Conservation (phyloP, 148 eudicot genomes). For the Nepenthes gracilis region DNA sequence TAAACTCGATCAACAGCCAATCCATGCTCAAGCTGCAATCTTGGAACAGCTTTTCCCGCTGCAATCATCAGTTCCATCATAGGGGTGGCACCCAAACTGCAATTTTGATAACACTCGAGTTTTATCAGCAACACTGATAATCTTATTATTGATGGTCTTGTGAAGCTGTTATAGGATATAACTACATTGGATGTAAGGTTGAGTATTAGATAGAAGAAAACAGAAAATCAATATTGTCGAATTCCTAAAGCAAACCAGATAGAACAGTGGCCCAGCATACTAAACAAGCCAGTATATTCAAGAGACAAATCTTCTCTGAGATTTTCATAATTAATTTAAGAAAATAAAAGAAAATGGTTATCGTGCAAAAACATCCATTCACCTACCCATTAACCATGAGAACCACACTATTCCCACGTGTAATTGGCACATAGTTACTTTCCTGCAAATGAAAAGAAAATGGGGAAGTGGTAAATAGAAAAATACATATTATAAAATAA, state of each 20-base stretch:
- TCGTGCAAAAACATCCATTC: neutral
- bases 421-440: conserved; percentile 73
- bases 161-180: too few species aligned
- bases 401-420: conserved; percentile 76
- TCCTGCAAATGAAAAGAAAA: conserved; percentile 40
- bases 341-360: neutral
- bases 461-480: neutral
- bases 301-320: too few species aligned
- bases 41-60: conserved; percentile 89
- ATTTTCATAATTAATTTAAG: too few species aligned
- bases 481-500: too few species aligned
- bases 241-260: too few species aligned
- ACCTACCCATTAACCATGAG: conserved; percentile 96
- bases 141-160: too few species aligned
- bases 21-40: conserved; percentile 89
- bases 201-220: too few species aligned
- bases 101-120: conserved; percentile 8
- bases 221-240: too few species aligned
- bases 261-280: too few species aligned
- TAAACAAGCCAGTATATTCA: too few species aligned
- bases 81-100: conserved; percentile 91
- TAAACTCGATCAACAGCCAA: conserved; percentile 97
- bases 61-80: conserved; percentile 88
- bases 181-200: too few species aligned
- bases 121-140: neutral